Evolutionary conservation across 1,284 basidiomycete genomes (phyloP).

Genomic region (Leccinum angustisporum): DNA sequence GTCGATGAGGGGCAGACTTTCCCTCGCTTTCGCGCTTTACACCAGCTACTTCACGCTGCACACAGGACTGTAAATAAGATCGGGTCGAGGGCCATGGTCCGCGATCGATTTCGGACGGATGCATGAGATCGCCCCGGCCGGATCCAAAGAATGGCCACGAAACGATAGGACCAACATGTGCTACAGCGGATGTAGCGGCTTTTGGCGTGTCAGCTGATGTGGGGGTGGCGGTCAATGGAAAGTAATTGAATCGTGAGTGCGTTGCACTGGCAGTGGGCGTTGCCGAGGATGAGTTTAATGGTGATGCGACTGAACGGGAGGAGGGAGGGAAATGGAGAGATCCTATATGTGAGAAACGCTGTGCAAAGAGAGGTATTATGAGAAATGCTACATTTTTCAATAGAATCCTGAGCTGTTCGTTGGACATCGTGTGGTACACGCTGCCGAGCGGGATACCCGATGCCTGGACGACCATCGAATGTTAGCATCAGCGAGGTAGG

Average conservation of each 20-base stretch:
- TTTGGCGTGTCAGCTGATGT: slow-evolving; percentile 7
- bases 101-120: slow-evolving; percentile 68
- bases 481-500: slow-evolving; percentile 22
- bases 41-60: slow-evolving; percentile 61
- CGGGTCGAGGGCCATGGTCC: slow-evolving; percentile 67
- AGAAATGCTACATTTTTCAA: slow-evolving; percentile 65
- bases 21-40: slow-evolving; percentile 75
- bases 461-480: slow-evolving; percentile 45
- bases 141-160: slow-evolving; percentile 87
- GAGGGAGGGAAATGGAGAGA: slow-evolving; percentile 65
- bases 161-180: slow-evolving; percentile 61
- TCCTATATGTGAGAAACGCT: slow-evolving; percentile 70
- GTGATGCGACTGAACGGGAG: slow-evolving; percentile 30
- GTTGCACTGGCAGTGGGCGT: slow-evolving; percentile 37
- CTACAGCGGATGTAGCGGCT: not conserved
- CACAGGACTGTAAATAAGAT: slow-evolving; percentile 63
- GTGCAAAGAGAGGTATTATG: slow-evolving; percentile 69
- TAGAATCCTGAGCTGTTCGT: slow-evolving; percentile 59
- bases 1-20: slow-evolving; percentile 64
- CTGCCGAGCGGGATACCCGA: slow-evolving; percentile 63
- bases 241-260: slow-evolving; percentile 16
- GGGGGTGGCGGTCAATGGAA: slow-evolving; percentile 22
- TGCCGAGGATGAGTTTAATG: slow-evolving; percentile 21
- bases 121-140: slow-evolving; percentile 66
- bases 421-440: slow-evolving; percentile 66